phyloP scores from a whole-genome alignment of 805 yeast genomes.

The Saturnispora quitensis region DNA sequence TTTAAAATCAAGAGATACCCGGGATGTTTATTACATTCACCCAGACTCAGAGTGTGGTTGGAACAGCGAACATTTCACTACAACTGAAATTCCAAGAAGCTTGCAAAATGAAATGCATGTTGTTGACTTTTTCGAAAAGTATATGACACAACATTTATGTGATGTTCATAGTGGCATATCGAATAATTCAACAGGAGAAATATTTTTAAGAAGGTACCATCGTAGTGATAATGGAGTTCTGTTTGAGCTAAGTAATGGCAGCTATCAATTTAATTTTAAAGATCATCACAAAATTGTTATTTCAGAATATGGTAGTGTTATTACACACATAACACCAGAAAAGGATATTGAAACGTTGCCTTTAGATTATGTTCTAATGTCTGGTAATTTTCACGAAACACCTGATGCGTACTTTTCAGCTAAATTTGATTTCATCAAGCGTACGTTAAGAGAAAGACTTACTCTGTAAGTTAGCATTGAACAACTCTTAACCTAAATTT shows the following conservation, averaged over 20 bases:
- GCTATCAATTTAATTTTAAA: conserved; percentile 88
- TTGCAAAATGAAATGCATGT: conserved; percentile 70
- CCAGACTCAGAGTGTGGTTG: conserved; percentile 43
- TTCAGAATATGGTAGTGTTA: conserved; percentile 62
- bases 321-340: conserved; percentile 75
- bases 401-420: conserved; percentile 39
- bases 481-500: background rate
- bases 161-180: conserved; percentile 53
- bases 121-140: conserved; percentile 79
- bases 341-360: conserved; percentile 64
- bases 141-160: conserved; percentile 85
- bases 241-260: conserved; percentile 90
- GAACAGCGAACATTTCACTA: conserved; percentile 40
- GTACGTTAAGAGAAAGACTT: conserved; percentile 43
- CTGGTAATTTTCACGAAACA: conserved; percentile 33
- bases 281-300: conserved; percentile 88
- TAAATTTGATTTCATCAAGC: conserved; percentile 51
- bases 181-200: conserved; percentile 32
- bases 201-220: conserved; percentile 74
- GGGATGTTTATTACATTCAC: conserved; percentile 55
- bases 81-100: conserved; percentile 34
- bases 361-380: conserved; percentile 37
- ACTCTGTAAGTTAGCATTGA: conserved; percentile 13
- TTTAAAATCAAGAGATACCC: conserved; percentile 56
- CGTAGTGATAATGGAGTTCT: conserved; percentile 73